phyloP scores from a whole-genome alignment of 257 asterid genomes.

The Datura wrightii region DNA sequence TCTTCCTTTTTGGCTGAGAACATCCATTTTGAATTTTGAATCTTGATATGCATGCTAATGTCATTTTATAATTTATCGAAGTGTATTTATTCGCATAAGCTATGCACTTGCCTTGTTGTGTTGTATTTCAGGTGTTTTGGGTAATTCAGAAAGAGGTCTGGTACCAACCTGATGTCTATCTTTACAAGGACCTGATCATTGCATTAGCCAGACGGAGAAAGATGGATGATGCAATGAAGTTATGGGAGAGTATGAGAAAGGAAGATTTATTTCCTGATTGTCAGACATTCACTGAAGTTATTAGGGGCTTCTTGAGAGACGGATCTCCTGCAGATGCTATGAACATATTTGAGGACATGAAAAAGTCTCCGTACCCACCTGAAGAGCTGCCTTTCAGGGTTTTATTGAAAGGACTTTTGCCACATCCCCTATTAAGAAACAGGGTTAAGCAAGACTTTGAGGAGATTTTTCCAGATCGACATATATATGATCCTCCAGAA shows the following conservation, averaged over 20 bases:
- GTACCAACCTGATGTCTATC: conserved; percentile 82
- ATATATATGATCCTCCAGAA: conserved; percentile 88
- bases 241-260: conserved; percentile 86
- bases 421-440: conserved; percentile 91
- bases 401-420: conserved; percentile 89
- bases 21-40: background rate
- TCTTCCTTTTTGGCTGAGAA: background rate
- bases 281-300: conserved; percentile 92
- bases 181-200: conserved; percentile 88
- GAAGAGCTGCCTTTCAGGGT: conserved; percentile 91
- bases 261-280: conserved; percentile 82
- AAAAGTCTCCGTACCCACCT: conserved; percentile 88
- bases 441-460: conserved; percentile 94
- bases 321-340: conserved; percentile 99
- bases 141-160: conserved; percentile 83
- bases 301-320: conserved; percentile 86
- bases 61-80: background rate
- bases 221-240: conserved; percentile 85
- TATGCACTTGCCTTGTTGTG: background rate
- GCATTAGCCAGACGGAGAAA: conserved; percentile 72
- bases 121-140: conserved; percentile 68
- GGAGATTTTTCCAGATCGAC: conserved; percentile 90
- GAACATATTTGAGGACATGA: conserved; percentile 95
- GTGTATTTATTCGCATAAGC: background rate
- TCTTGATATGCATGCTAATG: background rate